Evolutionary conservation across 352 stramenopile genomes (phyloP).

Genomic region (Phytophthora tubulina): DNA sequence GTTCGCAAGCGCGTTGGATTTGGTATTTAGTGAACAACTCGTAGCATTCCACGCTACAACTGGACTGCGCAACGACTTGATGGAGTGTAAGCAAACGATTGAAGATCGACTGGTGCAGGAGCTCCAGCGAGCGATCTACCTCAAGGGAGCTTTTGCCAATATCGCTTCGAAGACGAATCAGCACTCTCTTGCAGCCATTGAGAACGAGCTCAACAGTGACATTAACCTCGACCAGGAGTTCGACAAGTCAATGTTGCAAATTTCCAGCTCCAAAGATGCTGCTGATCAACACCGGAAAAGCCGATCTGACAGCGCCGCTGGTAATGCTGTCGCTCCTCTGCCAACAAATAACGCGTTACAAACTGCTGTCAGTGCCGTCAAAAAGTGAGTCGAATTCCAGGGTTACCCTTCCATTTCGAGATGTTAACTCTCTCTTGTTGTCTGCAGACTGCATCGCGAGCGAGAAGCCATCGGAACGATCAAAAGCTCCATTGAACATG

Average conservation of each 20-base stretch:
- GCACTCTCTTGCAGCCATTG: constrained; percentile 73
- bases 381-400: constrained; percentile 53
- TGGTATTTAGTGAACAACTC: constrained; percentile 85
- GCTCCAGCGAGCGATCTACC: constrained; percentile 77
- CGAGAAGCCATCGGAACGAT: constrained; percentile 81
- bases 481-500: constrained; percentile 73
- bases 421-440: constrained; percentile 5
- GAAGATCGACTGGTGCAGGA: constrained; percentile 82
- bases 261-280: constrained; percentile 22
- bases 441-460: constrained; percentile 71
- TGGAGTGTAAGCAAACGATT: constrained; percentile 89
- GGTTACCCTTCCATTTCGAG: background rate
- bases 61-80: constrained; percentile 76
- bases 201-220: constrained; percentile 77
- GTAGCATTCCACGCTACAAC: constrained; percentile 84
- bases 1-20: constrained; percentile 78
- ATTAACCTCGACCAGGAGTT: constrained; percentile 69
- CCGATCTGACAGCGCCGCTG: background rate
- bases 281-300: constrained; percentile 4
- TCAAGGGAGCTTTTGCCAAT: constrained; percentile 72
- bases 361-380: constrained; percentile 66
- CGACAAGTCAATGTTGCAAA: constrained; percentile 59
- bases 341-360: constrained; percentile 55
- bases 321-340: constrained; percentile 13
- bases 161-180: constrained; percentile 70